These are phyloP conservation scores for Toxicodendron radicans DNA, from an alignment of 345 rosid genomes.

Conservation along the genomic window DNA sequence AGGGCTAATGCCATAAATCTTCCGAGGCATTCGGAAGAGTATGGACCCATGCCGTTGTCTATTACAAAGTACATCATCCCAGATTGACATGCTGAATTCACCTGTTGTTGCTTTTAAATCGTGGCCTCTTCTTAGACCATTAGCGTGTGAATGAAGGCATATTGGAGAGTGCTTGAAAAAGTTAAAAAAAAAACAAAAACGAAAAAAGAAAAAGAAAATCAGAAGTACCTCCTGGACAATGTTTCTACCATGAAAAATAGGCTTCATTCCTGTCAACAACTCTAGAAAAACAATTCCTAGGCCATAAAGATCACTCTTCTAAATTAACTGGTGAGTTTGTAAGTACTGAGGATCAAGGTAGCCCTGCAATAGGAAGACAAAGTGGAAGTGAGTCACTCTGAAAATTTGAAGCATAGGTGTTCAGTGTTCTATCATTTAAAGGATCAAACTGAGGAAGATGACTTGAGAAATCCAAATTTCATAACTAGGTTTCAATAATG, in stretches of 20 bases:
- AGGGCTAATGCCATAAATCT: constrained; percentile 48
- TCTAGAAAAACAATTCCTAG: constrained; percentile 53
- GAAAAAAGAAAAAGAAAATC: too few relatives aligned
- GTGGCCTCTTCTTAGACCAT: too few relatives aligned
- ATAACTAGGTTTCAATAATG: not conserved
- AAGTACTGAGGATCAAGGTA: constrained; percentile 56
- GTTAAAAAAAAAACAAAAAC: too few relatives aligned
- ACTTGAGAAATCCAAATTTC: not conserved
- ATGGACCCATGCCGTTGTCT: constrained; percentile 46
- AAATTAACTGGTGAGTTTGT: constrained; percentile 44
- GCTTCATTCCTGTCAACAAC: constrained; percentile 50
- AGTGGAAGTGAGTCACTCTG: not conserved
- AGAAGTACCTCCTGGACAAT: constrained; percentile 46
- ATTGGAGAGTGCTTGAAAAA: too few relatives aligned
- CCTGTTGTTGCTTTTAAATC: constrained; percentile 18
- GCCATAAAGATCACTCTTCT: constrained; percentile 57
- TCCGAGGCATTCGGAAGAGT: constrained; percentile 33
- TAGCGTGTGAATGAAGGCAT: too few relatives aligned
- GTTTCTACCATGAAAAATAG: constrained; percentile 47
- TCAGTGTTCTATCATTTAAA: too few relatives aligned
- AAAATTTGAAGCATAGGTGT: too few relatives aligned
- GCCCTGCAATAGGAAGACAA: constrained; percentile 31
- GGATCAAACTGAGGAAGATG: not conserved
- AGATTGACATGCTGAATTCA: constrained; percentile 32
- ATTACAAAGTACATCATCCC: constrained; percentile 46